Evolutionary conservation across 805 yeast genomes (phyloP), one percentile per base, ranked within the genome.

Genomic region (Peterozyma xylosa): DNA sequence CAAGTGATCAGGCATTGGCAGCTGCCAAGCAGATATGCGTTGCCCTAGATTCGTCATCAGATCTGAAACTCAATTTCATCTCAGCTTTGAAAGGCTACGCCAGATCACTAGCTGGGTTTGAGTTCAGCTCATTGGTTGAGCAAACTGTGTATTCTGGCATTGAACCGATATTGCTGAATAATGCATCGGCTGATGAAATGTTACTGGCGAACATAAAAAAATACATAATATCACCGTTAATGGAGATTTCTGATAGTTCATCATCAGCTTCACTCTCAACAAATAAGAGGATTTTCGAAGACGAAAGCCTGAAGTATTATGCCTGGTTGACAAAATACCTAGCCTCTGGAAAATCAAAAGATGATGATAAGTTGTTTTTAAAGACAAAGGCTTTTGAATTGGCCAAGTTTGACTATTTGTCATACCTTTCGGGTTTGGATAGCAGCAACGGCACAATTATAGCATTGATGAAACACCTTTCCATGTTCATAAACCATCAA

Each of bases 281-380:
- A 5, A 52, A 47, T 15, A 63, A 54, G 38, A 53, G 53, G 30
- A 42, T 45, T 5, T 64, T 64, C 43, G 68, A 63, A 45, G 68
- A 64, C 17, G 68, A 64, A 45, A 60, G 66, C 33, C 60, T 59
- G 42, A 59, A 55, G 34, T 64, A 54, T 47, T 64, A 64, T 43
- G 65, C 62, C 13, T 64, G 66, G 64, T 40, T 63, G 11, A 59
- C 64, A 3, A 62, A 60, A 44, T 50, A 59, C 33, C 46, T 63
- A 37, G 50, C 60, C 35, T 61, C 66, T 1, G 66, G 66, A 1
- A 62, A 59, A 42, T 33, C 42, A 17, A 46, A 59, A 3, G 59
- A 57, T 35, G 62, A 60, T 37, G 67, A 63, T 14, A 63, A 62
- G 45, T 49, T 62, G 11, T 47, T 64, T 11, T n/a, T 41, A 16